A percentile compares a stretch with the other conserved stretches of the same genome.
phyloP scores from a whole-genome alignment of 164 flowering plant species.

The Platanus orientalis region DNA sequence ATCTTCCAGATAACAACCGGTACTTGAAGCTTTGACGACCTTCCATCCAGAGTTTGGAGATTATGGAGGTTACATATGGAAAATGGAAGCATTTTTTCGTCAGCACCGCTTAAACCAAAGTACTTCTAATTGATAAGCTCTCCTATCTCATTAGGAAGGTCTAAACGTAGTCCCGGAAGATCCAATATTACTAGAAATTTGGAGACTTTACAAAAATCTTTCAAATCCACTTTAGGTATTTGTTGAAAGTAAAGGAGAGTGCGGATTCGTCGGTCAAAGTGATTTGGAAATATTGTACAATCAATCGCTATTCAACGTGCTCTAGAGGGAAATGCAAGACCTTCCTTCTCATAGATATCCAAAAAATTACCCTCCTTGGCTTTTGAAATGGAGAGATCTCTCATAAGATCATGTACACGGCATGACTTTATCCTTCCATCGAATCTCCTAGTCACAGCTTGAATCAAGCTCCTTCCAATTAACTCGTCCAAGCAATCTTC shows the following conservation, averaged over 20 bases:
- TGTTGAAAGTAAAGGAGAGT: constrained; percentile 2
- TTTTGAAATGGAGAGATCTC: too few relatives aligned
- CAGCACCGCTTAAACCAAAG: constrained; percentile 28
- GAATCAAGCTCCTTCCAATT: too few relatives aligned
- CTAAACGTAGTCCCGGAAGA: constrained; percentile 24
- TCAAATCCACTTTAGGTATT: constrained; percentile 1
- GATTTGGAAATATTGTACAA: background rate
- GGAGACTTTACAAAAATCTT: constrained; percentile 1
- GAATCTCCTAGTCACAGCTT: too few relatives aligned
- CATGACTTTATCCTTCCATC: too few relatives aligned
- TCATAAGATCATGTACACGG: too few relatives aligned
- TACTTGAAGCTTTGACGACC: constrained; percentile 20
- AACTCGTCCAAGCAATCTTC: too few relatives aligned
- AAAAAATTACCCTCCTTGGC: constrained; percentile 19
- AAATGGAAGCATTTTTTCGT: constrained; percentile 18
- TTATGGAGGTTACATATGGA: constrained; percentile 17
- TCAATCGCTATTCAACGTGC: constrained; percentile 14
- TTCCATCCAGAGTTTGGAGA: constrained; percentile 32
- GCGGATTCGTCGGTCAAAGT: background rate
- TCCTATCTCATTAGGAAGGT: constrained; percentile 23
- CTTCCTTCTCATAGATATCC: constrained; percentile 5
- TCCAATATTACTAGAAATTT: constrained; percentile 34
- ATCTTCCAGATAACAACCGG: constrained; percentile 25
- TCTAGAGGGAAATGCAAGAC: too few relatives aligned
- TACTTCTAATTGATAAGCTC: constrained; percentile 21